Base-by-base conservation (phyloP, 495 filamentous ascomycete genomes). In the Rusavskia elegans region DNA sequence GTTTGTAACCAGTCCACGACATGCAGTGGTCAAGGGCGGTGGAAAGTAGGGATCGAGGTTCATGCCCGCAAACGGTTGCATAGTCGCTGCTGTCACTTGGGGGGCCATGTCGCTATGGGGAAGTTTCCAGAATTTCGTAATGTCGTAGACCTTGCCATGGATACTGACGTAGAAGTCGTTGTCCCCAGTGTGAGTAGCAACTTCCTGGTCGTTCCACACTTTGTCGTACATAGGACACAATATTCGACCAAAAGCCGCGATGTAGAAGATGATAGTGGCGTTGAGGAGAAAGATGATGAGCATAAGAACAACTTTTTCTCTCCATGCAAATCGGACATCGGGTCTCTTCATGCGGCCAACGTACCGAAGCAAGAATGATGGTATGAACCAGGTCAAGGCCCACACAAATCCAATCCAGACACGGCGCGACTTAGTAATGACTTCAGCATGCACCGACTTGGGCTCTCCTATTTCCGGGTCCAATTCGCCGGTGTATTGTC, bases 281-380 rank as follows among this genome's bases (percentile, higher is more conserved):
- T 98, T 98, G 57, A 95, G 67, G 30, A 97, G 57, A 21, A 87
- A 62, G 55, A 98, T 97, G 53, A 95, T 53, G 32, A 83, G 66
- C 25, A 87, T 76, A 10, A 98, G 72, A 5, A 95, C 81, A 38
- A 98, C 37, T 67, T 98, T 98, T 59, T 98, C 92, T 63, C 90
- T 73, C 92, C 92, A 98, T 5, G 92, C 92, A 79, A 97, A 84
- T 1, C 92, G 84, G 40, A 98, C 85, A 67, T 98, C 92, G 1
- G 92, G 92, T 40, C 92, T 81, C 68, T 95, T 95, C 92, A 97
- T 98, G 19, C 92, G 83, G 17, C 92, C 92, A 55, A 97, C 58
- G 49, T 76, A 83, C n/a, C 72, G 72, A 2, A 98, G 76, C 0
- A 81, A 49, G 48, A 88, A 88, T 2, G 89, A 95, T 1, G 92